Percentiles rank a stretch among this genome's conserved stretches.
Conservation (phyloP, 495 filamentous ascomycete genomes). For the Xylaria longipes region DNA sequence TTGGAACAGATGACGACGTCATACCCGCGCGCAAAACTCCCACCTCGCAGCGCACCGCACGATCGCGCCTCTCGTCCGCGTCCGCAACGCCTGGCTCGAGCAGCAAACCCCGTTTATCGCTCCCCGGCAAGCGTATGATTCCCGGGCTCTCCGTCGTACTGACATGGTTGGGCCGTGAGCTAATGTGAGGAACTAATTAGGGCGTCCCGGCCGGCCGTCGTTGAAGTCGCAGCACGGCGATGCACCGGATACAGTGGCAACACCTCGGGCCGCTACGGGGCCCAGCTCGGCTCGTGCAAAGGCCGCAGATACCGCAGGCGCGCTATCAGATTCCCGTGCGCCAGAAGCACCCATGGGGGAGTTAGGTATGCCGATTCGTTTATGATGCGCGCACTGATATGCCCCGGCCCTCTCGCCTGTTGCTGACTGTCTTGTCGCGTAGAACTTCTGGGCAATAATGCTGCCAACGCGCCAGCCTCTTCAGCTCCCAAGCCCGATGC, state of each 20-base stretch:
- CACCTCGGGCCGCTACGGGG: conserved; percentile 19
- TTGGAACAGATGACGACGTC: conserved; percentile 23
- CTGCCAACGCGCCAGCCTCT: conserved; percentile 9
- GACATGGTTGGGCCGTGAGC: background rate
- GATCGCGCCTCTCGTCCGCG: conserved; percentile 38
- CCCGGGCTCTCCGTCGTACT: background rate
- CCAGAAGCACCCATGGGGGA: conserved; percentile 35
- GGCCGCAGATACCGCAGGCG: conserved; percentile 24
- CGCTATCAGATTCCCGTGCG: conserved; percentile 24
- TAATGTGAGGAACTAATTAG: background rate
- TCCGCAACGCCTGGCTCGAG: conserved; percentile 31
- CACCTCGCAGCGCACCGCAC: conserved; percentile 28
- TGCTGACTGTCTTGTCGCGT: background rate
- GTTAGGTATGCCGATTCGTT: conserved; percentile 26
- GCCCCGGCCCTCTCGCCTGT: background rate
- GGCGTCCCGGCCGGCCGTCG: conserved; percentile 13
- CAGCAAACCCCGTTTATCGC: conserved; percentile 26
- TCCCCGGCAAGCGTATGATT: conserved; percentile 29
- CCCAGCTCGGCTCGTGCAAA: conserved; percentile 28
- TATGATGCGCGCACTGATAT: background rate
- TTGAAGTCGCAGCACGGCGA: conserved; percentile 29
- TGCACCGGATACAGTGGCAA: conserved; percentile 3
- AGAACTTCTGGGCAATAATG: conserved; percentile 25
- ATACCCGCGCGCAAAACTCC: conserved; percentile 29
- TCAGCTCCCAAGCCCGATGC: conserved; percentile 5